phyloP scores from a whole-genome alignment of 495 filamentous ascomycete species.

The Penicillium tannophilum region DNA sequence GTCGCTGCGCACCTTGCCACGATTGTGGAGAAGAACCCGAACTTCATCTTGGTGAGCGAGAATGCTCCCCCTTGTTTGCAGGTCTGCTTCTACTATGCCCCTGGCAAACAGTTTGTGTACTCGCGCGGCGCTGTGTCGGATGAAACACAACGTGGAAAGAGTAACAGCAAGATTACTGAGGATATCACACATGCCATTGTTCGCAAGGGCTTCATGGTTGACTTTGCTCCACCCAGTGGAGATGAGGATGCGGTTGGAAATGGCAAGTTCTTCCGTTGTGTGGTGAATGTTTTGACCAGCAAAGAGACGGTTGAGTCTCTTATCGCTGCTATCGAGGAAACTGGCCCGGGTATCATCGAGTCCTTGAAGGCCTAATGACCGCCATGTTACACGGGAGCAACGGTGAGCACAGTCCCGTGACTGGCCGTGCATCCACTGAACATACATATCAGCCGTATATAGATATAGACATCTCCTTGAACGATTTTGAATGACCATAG shows the following conservation, averaged over 20 bases:
- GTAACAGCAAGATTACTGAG: slow-evolving; percentile 71
- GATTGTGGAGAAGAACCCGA: slow-evolving; percentile 49
- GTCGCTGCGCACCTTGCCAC: slow-evolving; percentile 65
- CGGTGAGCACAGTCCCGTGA: neutral
- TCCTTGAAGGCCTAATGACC: slow-evolving; percentile 26
- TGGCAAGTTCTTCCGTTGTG: slow-evolving; percentile 86
- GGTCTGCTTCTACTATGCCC: slow-evolving; percentile 89
- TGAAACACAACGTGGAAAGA: slow-evolving; percentile 49
- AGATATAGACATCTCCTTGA: neutral
- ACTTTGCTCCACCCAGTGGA: slow-evolving; percentile 74
- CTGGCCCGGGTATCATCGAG: slow-evolving; percentile 54
- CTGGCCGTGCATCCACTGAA: neutral
- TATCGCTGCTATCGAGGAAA: slow-evolving; percentile 69
- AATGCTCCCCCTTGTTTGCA: slow-evolving; percentile 88
- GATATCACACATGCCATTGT: slow-evolving; percentile 66
- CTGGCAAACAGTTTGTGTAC: slow-evolving; percentile 52
- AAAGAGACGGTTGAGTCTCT: slow-evolving; percentile 75
- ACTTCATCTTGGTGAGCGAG: slow-evolving; percentile 72
- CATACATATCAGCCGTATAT: neutral
- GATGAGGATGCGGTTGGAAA: slow-evolving; percentile 54
- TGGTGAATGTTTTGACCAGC: slow-evolving; percentile 77
- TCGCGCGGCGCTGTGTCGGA: slow-evolving; percentile 36
- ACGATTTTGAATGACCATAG: neutral
- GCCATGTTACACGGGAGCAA: neutral
- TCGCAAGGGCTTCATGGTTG: slow-evolving; percentile 83